phyloP scores from a whole-genome alignment of 2,329 filamentous ascomycete genomes.

The Dothideomycetes sp. region DNA sequence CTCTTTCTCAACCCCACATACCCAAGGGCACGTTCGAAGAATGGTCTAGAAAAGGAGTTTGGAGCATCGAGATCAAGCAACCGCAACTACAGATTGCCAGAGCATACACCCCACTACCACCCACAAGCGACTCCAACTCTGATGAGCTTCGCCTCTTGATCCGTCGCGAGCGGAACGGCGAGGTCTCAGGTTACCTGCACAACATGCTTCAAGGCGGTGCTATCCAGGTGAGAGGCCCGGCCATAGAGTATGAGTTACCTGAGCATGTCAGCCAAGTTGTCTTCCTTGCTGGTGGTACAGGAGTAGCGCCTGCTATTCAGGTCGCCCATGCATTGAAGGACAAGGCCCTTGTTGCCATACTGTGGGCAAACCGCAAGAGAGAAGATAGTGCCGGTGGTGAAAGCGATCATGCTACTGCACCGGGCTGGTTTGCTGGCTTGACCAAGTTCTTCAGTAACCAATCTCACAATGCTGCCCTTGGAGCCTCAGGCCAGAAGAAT shows the following conservation, averaged over 20 bases:
- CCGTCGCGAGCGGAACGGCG: conserved; percentile 66
- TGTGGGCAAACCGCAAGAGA: conserved; percentile 69
- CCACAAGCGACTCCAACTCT: conserved; percentile 25
- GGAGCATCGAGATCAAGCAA: conserved; percentile 90
- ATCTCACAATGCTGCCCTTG: conserved; percentile 3
- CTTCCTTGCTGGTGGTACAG: conserved; percentile 86
- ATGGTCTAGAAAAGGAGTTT: conserved; percentile 30
- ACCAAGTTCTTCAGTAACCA: conserved; percentile 1
- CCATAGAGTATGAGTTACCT: conserved; percentile 54
- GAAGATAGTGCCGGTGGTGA: conserved; percentile 57
- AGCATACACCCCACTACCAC: conserved; percentile 81
- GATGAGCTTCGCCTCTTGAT: conserved; percentile 61
- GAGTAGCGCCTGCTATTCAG: conserved; percentile 83
- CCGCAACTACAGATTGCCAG: conserved; percentile 86
- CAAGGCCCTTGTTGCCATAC: conserved; percentile 50
- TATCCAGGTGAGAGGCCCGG: conserved; percentile 73
- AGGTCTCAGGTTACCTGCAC: conserved; percentile 76
- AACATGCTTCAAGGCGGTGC: conserved; percentile 23
- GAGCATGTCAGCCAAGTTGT: conserved; percentile 51
- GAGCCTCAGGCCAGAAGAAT: conserved; percentile 35
- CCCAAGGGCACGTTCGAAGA: conserved; percentile 13
- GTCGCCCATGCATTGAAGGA: conserved; percentile 47
- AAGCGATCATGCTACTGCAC: conserved; percentile 35
- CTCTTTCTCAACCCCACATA: conserved; percentile 32
- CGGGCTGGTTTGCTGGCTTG: conserved; percentile 4